Evolutionary conservation across 495 filamentous ascomycete species (phyloP).

Genomic region (Achaetomiella virescens): DNA sequence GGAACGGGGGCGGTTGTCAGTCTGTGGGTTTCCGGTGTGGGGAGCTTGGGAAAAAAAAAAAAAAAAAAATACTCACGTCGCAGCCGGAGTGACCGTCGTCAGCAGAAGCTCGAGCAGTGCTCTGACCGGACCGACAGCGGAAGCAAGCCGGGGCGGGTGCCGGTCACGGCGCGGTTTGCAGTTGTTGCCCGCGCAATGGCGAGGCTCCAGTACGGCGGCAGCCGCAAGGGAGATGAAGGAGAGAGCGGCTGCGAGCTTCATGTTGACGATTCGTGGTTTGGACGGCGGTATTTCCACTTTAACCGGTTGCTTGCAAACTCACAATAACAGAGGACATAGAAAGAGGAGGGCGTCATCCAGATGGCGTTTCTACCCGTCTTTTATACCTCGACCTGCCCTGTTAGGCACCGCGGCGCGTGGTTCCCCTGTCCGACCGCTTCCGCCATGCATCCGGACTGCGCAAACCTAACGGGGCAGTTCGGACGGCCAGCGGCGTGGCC

Average conservation of each 20-base stretch:
- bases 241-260: slow-evolving; percentile 27
- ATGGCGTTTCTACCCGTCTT: background rate
- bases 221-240: slow-evolving; percentile 23
- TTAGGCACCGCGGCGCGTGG: too few relatives aligned
- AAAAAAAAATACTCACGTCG: slow-evolving; percentile 19
- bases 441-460: background rate
- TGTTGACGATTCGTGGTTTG: slow-evolving; percentile 17
- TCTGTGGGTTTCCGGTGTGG: background rate
- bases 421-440: background rate
- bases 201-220: slow-evolving; percentile 19
- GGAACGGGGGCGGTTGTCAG: background rate
- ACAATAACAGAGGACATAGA: background rate
- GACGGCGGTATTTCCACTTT: background rate
- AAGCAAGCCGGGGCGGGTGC: slow-evolving; percentile 25
- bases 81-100: slow-evolving; percentile 28
- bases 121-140: slow-evolving; percentile 21
- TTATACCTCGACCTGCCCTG: too few relatives aligned
- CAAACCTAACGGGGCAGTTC: slow-evolving; percentile 9
- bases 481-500: background rate
- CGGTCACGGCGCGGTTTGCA: slow-evolving; percentile 32
- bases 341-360: too few relatives aligned
- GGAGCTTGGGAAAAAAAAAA: background rate
- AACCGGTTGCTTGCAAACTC: background rate
- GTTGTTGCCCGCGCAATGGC: slow-evolving; percentile 29
- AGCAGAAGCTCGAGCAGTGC: slow-evolving; percentile 31